Conservation (phyloP, 208 protist genomes). For the Trypanosoma theileri region DNA sequence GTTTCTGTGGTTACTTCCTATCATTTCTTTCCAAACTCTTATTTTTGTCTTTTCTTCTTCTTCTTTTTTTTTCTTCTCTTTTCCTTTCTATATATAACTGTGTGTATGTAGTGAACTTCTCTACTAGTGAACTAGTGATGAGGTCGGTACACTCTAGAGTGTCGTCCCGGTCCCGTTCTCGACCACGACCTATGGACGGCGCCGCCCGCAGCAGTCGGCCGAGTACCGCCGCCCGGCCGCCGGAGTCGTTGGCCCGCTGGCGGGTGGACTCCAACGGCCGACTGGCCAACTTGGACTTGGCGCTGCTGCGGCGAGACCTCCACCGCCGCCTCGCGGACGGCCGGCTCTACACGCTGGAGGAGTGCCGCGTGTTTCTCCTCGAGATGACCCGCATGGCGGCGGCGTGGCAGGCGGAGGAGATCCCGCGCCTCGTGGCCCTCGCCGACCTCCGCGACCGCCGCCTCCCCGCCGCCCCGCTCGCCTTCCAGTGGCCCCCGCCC, state of each 20-base stretch:
- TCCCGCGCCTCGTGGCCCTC: constrained; percentile 18
- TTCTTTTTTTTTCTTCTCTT: constrained; percentile 8
- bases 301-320: constrained; percentile 22
- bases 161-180: too few relatives aligned
- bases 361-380: constrained; percentile 28
- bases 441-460: constrained; percentile 20
- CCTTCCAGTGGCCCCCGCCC: constrained; percentile 19
- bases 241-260: constrained; percentile 11
- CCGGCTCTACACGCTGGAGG: constrained; percentile 27
- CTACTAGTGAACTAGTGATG: background rate
- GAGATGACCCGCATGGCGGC: constrained; percentile 14
- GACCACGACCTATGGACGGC: too few relatives aligned
- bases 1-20: too few relatives aligned
- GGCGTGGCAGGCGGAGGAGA: constrained; percentile 30
- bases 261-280: constrained; percentile 6
- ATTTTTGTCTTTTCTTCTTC: too few relatives aligned
- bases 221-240: too few relatives aligned
- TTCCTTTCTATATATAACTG: background rate
- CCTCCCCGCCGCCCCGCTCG: constrained; percentile 4
- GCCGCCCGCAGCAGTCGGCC: too few relatives aligned
- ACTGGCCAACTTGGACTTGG: constrained; percentile 27
- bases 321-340: constrained; percentile 4
- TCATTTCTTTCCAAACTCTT: too few relatives aligned
- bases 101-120: background rate
- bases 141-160: background rate